A percentile compares a stretch with the other conserved stretches of the same genome.
Evolutionary conservation across 176 grass and related monocot genomes (phyloP).

Genomic region (Aegilops umbellulata): DNA sequence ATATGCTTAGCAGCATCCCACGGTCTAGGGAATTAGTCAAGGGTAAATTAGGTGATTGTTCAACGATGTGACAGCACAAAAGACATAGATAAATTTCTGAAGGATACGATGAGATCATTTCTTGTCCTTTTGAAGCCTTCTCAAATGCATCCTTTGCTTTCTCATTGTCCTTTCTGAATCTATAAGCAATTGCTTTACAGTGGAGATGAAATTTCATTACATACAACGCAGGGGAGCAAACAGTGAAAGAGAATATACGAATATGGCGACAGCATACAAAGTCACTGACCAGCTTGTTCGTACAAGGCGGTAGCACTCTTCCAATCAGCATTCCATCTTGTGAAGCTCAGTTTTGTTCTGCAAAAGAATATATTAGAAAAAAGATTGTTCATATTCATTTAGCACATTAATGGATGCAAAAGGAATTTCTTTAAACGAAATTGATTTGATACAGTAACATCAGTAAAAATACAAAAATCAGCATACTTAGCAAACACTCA

Average conservation of each 20-base stretch:
- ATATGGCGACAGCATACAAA: neutral
- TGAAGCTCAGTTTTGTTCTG: slow-evolving; percentile 99
- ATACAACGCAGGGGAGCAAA: neutral
- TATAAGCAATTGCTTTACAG: slow-evolving; percentile 81
- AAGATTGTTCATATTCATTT: neutral
- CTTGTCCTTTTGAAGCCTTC: slow-evolving; percentile 98
- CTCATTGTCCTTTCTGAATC: slow-evolving; percentile 82
- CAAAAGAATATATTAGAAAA: neutral
- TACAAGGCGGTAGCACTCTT: slow-evolving; percentile 85
- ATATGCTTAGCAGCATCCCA: slow-evolving; percentile 99
- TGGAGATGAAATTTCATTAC: slow-evolving; percentile 31
- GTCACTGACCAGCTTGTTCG: slow-evolving; percentile 82
- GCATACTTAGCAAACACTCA: neutral
- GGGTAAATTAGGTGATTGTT: slow-evolving; percentile 19
- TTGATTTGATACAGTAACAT: neutral
- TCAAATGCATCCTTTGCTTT: slow-evolving; percentile 99
- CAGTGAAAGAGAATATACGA: neutral
- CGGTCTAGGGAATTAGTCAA: slow-evolving; percentile 62
- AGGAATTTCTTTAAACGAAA: neutral
- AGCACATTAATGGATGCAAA: neutral
- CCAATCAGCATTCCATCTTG: slow-evolving; percentile 96
- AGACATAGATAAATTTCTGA: slow-evolving; percentile 17
- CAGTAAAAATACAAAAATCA: neutral
- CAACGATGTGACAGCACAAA: slow-evolving; percentile 23
- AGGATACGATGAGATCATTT: slow-evolving; percentile 98